A percentile compares a stretch with the other conserved stretches of the same genome.
These are phyloP conservation scores for Periconia macrospinosa DNA, from an alignment of 2,329 filamentous ascomycete species.

Conservation along the genomic window DNA sequence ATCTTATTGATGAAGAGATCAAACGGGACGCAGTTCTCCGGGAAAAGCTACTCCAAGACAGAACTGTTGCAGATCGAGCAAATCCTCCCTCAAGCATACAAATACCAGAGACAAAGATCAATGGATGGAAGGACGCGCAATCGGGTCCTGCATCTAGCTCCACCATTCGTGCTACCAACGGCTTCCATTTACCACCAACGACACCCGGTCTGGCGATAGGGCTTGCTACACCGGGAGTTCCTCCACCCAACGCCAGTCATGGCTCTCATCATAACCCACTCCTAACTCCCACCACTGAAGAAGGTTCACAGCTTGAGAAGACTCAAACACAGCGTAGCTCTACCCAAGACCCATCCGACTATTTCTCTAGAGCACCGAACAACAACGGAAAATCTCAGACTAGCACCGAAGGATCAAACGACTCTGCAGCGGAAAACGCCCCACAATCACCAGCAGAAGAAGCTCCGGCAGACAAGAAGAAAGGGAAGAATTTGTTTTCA, in stretches of 20 bases:
- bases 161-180: slow-evolving; percentile 61
- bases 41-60: slow-evolving; percentile 67
- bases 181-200: slow-evolving; percentile 60
- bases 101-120: slow-evolving; percentile 52
- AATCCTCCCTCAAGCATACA: slow-evolving; percentile 66
- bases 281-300: slow-evolving; percentile 45
- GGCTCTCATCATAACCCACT: slow-evolving; percentile 39
- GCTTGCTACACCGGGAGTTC: slow-evolving; percentile 65
- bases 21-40: slow-evolving; percentile 75
- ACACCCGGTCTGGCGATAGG: slow-evolving; percentile 81
- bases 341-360: slow-evolving; percentile 65
- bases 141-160: slow-evolving; percentile 51
- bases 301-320: slow-evolving; percentile 55
- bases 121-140: slow-evolving; percentile 47
- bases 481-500: slow-evolving; percentile 68
- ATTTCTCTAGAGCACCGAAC: slow-evolving; percentile 66
- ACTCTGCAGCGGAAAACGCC: slow-evolving; percentile 30
- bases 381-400: slow-evolving; percentile 26
- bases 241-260: slow-evolving; percentile 40
- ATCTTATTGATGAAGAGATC: slow-evolving; percentile 88
- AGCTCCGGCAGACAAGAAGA: slow-evolving; percentile 49
- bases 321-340: slow-evolving; percentile 58
- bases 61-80: slow-evolving; percentile 57
- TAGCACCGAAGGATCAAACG: slow-evolving; percentile 29
- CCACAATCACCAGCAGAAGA: slow-evolving; percentile 47